Evolutionary conservation across 2,329 filamentous ascomycete genomes (phyloP).

Genomic region (Fusarium sp.): DNA sequence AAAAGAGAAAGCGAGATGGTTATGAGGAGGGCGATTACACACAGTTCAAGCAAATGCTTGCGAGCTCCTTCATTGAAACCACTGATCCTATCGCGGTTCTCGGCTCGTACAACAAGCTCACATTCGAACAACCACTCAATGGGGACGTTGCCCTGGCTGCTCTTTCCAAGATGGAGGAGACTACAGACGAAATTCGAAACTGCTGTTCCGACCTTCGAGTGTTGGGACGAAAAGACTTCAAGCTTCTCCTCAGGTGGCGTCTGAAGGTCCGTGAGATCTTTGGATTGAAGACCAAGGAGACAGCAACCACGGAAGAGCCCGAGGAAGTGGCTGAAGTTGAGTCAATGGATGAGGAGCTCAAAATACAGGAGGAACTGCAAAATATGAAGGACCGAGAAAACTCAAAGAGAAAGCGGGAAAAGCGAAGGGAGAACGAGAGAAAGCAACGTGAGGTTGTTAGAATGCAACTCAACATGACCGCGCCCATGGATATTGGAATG

Average conservation of each 20-base stretch:
- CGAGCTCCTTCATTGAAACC: conserved; percentile 94
- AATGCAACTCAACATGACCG: conserved; percentile 97
- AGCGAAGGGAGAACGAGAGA: conserved; percentile 88
- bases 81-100: conserved; percentile 93
- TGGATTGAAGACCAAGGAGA: conserved; percentile 83
- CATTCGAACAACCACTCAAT: conserved; percentile 82
- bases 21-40: conserved; percentile 97
- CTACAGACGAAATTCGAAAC: conserved; percentile 81
- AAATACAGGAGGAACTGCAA: conserved; percentile 88
- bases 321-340: conserved; percentile 85
- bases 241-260: conserved; percentile 88
- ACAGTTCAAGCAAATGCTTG: conserved; percentile 88
- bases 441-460: conserved; percentile 96
- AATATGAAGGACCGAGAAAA: conserved; percentile 82
- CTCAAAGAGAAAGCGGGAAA: conserved; percentile 82
- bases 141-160: conserved; percentile 89
- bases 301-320: conserved; percentile 54
- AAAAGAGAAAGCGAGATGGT: conserved; percentile 97
- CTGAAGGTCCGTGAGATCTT: conserved; percentile 91
- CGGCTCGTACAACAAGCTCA: conserved; percentile 84
- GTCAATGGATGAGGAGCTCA: conserved; percentile 93
- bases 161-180: conserved; percentile 86
- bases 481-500: conserved; percentile 94
- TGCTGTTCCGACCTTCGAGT: conserved; percentile 90
- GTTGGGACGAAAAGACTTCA: conserved; percentile 93